Conservation (phyloP, 2,329 filamentous ascomycete species). For the Nemania serpens region DNA sequence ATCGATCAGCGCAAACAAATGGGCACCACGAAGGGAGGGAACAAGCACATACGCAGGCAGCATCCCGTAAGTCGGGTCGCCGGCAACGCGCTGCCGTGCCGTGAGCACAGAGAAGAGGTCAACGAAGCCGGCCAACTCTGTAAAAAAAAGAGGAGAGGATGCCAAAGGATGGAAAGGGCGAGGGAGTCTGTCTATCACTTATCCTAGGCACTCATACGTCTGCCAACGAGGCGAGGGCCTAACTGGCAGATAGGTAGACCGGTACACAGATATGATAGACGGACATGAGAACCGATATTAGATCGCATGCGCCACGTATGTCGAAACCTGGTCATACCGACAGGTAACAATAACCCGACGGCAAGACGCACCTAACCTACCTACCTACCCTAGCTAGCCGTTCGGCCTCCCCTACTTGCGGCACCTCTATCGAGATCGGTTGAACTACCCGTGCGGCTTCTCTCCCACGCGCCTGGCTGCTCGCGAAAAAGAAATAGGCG, state of each 20-base stretch:
- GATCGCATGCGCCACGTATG: slow-evolving; percentile 17
- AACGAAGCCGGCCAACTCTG: no score
- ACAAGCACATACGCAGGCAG: slow-evolving; percentile 13
- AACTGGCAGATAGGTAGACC: neutral
- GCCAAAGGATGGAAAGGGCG: neutral
- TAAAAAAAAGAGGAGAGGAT: no score
- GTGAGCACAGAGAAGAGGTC: neutral
- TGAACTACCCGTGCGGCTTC: slow-evolving; percentile 6
- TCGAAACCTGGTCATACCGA: neutral
- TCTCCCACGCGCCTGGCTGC: neutral
- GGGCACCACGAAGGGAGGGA: slow-evolving; percentile 13
- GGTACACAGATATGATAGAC: no score
- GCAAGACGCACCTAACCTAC: slow-evolving; percentile 7
- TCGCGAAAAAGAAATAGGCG: neutral
- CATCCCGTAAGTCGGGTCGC: slow-evolving; percentile 24
- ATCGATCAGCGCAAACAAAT: slow-evolving; percentile 20
- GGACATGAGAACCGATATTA: no score
- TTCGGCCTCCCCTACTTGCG: no score
- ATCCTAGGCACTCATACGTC: neutral
- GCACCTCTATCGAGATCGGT: neutral
- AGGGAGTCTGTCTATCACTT: neutral
- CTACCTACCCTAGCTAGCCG: no score
- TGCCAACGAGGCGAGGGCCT: slow-evolving; percentile 2
- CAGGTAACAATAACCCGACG: neutral
- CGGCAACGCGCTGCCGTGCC: neutral